These are phyloP conservation scores for Fraxinus xanthoxyloides DNA, from an alignment of 305 asterid genomes.

Conservation along the genomic window DNA sequence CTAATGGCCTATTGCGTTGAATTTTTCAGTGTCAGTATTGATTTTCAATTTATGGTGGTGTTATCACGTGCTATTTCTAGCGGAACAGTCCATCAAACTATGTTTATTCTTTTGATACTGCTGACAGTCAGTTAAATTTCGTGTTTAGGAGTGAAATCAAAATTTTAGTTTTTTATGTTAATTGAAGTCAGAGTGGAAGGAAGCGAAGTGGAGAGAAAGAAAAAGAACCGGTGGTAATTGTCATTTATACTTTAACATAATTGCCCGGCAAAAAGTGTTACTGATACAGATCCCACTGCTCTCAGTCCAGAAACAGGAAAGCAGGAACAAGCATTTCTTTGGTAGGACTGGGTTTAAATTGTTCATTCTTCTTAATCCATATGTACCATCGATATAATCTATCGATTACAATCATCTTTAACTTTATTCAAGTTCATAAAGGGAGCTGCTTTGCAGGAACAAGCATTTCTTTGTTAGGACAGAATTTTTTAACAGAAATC, in stretches of 20 bases:
- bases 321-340: background rate
- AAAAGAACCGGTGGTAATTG: background rate
- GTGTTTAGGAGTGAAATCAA: background rate
- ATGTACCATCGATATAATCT: background rate
- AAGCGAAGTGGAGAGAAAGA: background rate
- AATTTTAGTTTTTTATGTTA: background rate
- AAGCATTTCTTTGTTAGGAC: background rate
- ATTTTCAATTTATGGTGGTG: background rate
- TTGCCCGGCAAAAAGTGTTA: background rate
- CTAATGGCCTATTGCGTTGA: background rate
- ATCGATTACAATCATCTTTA: background rate
- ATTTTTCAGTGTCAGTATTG: background rate
- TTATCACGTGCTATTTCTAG: background rate
- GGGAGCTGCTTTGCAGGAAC: background rate
- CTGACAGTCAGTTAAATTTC: background rate
- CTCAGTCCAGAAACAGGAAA: background rate
- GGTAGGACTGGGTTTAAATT: background rate
- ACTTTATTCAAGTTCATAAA: background rate
- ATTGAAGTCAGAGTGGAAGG: background rate
- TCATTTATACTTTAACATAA: background rate
- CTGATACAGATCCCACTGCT: background rate
- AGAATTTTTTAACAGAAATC: background rate
- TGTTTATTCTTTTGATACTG: background rate
- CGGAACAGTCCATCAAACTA: background rate
- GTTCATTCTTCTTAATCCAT: background rate